Evolutionary conservation across 2,329 filamentous ascomycete species (phyloP), one percentile per base, ranked within the genome.

Genomic region (Biscogniauxia marginata): DNA sequence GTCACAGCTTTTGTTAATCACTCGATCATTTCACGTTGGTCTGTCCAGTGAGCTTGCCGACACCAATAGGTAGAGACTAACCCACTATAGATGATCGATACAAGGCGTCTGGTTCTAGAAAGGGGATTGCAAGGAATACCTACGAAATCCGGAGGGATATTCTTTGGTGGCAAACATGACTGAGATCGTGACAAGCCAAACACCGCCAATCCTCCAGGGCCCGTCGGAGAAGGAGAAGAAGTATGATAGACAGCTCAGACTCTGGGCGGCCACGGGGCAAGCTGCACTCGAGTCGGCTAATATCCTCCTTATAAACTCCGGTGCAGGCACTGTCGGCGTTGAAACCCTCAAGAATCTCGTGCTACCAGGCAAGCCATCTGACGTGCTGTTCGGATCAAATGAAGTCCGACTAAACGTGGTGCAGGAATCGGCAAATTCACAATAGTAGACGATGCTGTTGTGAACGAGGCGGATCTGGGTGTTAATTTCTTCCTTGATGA

Each of bases 291-390:
- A 99, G 73, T 86, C 91, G 55, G 90, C 95, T 20, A 90, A 96
- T 64, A 87, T 99, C n/a, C 83, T 98, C 11, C 82, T 99, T 4
- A 78, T 99, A 58, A 97, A 96, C 74, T 90, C 89, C 0, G 89
- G 91, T 1, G 77, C 88, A n/a, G 93, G 93, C 8, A 90, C 92
- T 2, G 90, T 92, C 30, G 95, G 93, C 13, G 83, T 96, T 11
- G 95, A 99, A 74, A 87, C 93, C 0, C 82, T 99, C 59, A 99
- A 99, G 80, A 99, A 99, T 70, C 84, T 99, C n/a, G 90, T 99
- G 3, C 78, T 99, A 7, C 95, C 95, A 55, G 91, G 87, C 86
- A 73, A 53, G 73, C 16, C 5, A 23, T 21, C 39, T 16, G 13
- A 39, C 11, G 9, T 16, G 7, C 7, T 44, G n/a, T n/a, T n/a